Base-by-base conservation (phyloP, 2,329 filamentous ascomycete species). In the Parastagonospora nodorum region DNA sequence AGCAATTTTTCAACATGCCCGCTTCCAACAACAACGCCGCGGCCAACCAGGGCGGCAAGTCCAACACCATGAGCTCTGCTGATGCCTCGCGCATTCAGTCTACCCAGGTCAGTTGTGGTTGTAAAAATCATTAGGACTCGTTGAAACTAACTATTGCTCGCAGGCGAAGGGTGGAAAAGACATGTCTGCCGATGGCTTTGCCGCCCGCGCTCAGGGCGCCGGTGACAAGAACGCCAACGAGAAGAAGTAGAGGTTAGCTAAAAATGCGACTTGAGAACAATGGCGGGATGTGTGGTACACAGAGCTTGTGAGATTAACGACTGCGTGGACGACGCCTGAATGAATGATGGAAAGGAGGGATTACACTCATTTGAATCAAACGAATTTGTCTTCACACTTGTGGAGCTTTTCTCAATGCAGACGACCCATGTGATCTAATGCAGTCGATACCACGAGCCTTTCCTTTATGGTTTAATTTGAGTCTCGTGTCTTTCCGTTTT, bases 131-230 rank as follows among this genome's bases (percentile, higher is more conserved):
- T n/a, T 19, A 38, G 8, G n/a, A 9, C 3, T 27, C 24, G 36
- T 15, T 2, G 11, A 42, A 29, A 30, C 37, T 42, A 30, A 48
- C 19, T 19, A 32, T 15, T 33, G 12, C 15, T 19, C 16, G 11
- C 31, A 48, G 45, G 45, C 45, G 14, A 31, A 11, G 2, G 45
- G 37, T 35, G 45, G 45, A 4, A 48, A 48, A 16, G 45, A 48
- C 37, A 48, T 48, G 45, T 42, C 45, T 42, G 35, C 37, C 10
- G 29, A 16, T 30, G 38, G 45, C n/a, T 48, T 48, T 29, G 29
- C 45, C 14, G 37, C 45, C 5, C 29, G 45, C 16, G 37, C 45
- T 29, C 45, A 42, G 16, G 28, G 29, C 32, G 45, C 45, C 2
- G 45, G 45, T 4, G 37, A 42, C 14, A 48, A 29, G 38, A 42